Percentiles rank a stretch among this genome's conserved stretches.
phyloP scores from a whole-genome alignment of 768 basidiomycete species.

The Leccinellum rugosiceps region DNA sequence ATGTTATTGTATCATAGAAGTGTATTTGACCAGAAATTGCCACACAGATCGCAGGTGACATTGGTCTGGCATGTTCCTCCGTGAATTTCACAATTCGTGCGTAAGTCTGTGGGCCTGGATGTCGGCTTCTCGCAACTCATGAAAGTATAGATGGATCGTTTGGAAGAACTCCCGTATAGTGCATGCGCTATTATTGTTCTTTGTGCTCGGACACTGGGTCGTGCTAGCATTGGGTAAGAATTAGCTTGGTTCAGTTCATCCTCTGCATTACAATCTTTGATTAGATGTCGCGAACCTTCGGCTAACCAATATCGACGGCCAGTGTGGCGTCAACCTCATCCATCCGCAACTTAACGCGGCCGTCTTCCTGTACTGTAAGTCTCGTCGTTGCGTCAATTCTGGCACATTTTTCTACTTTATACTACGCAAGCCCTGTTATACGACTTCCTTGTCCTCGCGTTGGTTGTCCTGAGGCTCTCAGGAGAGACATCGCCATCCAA shows the following conservation, averaged over 20 bases:
- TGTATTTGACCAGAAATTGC: too few relatives aligned
- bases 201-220: constrained; percentile 23
- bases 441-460: constrained; percentile 17
- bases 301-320: neutral
- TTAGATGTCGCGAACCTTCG: constrained; percentile 15
- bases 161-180: constrained; percentile 21
- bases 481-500: constrained; percentile 3
- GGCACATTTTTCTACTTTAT: neutral
- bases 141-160: constrained; percentile 23
- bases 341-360: constrained; percentile 1
- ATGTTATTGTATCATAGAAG: too few relatives aligned
- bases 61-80: constrained; percentile 18
- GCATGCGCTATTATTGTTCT: constrained; percentile 6
- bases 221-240: constrained; percentile 14
- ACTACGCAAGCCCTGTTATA: constrained; percentile 15
- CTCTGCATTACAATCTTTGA: neutral
- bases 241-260: neutral
- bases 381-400: neutral
- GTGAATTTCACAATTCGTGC: constrained; percentile 29
- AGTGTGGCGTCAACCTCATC: neutral
- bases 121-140: neutral
- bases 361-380: constrained; percentile 21
- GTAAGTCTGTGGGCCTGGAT: constrained; percentile 8
- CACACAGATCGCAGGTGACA: neutral
- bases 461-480: constrained; percentile 16